Base-by-base conservation (phyloP, 345 rosid species). In the Citrus reticulata region DNA sequence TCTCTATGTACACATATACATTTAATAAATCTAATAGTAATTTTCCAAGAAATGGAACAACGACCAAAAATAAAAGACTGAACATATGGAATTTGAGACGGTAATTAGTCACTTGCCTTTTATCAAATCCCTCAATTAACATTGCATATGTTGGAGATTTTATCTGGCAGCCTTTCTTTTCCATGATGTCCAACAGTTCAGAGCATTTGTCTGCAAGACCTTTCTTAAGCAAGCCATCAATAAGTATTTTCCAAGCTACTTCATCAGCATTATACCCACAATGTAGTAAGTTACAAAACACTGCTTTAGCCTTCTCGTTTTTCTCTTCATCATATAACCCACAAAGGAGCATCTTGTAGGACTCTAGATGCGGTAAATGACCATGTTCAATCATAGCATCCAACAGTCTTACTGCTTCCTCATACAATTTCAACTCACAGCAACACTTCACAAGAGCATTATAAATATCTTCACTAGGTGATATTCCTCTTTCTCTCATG, bases 241-340 rank as follows among this genome's bases (percentile, higher is more conserved):
- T 73, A 75, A 95, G 86, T 69, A 95, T 86, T 73, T 90, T 91
- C 98, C 98, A 95, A 79, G 93, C 95, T 72, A 95, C 74, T 82
- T 95, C 98, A 80, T 95, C 98, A 74, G 78, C 57, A 77, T 90
- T 86, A 83, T 93, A 93, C 67, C 90, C 91, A 79, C 88, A 88
- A 59, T 9, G 75, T 79, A 95, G 90, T 83, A 93, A 77, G 68
- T 82, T 83, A 74, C 61, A 54, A 64, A 95, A 93, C 65, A 90
- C 83, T 16, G 66, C 77, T 69, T 72, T 77, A 71, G 91, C 98
- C 88, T 85, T 88, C 77, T 90, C 89, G n/a, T 81, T 77, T 7
- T 91, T 81, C 70, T 87, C 91, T 42, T 77, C 78, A 74, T 85
- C 83, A 77, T 90, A 92, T 24, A 93, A 84, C 70, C 91, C 92